Base-by-base conservation (phyloP, 2,329 filamentous ascomycete species). In the Colletotrichum graminicola region DNA sequence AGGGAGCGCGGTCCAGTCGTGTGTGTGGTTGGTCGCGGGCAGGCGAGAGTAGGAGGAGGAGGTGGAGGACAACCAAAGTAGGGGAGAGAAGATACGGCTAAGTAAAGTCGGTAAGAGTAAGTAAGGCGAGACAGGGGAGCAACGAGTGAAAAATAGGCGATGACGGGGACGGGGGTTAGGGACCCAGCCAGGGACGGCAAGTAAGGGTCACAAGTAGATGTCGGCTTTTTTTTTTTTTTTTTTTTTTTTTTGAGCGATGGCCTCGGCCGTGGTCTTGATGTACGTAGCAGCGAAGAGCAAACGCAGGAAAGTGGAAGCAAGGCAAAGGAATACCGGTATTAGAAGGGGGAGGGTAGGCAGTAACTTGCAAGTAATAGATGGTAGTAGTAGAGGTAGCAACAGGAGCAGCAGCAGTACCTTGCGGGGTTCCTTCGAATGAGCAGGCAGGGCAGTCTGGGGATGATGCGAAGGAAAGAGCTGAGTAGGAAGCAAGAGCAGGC, bases 181-280 rank as follows among this genome's bases (percentile, higher is more conserved):
- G 51, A 52, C 68, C 68, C 68, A 62, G 56, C 65, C 68, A 71
- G 62, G 36, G 29, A 51, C 47, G 41, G 43, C 41, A 45, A 34
- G 32, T 32, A 34, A 23, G 45, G 59, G 65, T 68, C 54, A 61
- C 68, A 71, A 68, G 65, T 71, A 57, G 16, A 6, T 41, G 68
- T 71, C 68, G 68, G 68, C n/a, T n/a, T n/a, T n/a, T n/a, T n/a
- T n/a, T n/a, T n/a, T 71, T 49, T 66, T 66, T 70, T 65, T 60
- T 52, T 63, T 29, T 29, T 29, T 29, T 29, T 29, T 29, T 29
- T 29, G 16, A 66, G 64, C 54, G 59, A 71, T 71, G 68, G 68
- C 65, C 65, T 63, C 59, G 68, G 59, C 45, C 45, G 68, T 60
- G 65, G 68, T 68, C 68, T 68, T 45, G 65, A 71, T 47, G 62